Evolutionary conservation across 2,329 filamentous ascomycete species (phyloP), one percentile per base, ranked within the genome.

Genomic region (Conoideocrella luteorostrata): DNA sequence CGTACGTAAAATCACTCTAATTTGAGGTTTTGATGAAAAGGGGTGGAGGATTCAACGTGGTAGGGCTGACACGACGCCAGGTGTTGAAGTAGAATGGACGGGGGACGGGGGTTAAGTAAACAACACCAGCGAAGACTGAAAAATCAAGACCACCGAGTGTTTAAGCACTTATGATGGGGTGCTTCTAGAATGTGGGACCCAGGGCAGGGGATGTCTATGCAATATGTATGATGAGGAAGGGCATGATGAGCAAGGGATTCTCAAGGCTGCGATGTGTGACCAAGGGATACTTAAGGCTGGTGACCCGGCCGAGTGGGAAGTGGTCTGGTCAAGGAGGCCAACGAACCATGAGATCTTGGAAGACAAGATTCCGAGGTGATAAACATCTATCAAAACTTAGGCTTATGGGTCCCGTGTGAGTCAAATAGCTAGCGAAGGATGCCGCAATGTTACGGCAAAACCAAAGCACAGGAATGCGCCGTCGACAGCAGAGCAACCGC

Each of bases 1-100:
- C n/a, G n/a, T n/a, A n/a, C n/a, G n/a, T n/a, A n/a, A n/a, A n/a
- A n/a, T n/a, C n/a, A n/a, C n/a, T n/a, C n/a, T n/a, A 20, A 22
- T 4, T 21, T 13, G 33, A 20, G 13, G 6, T 11, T 21, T 21
- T 26, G 17, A 23, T 36, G 18, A 17, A 28, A 17, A 21, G 18
- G 18, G 38, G 43, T 30, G 11, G 22, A 28, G 22, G 32, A 20
- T 36, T 41, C 24, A 33, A 29, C 10, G 39, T 37, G 36, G 26
- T 45, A 41, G 43, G 39, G 39, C 44, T 45, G 44, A 45, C 32
- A 38, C n/a, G 33, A 37, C 23, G 36, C n/a, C 43, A 22, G n/a
- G 22, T 13, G 32, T 40, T 24, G n/a, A 35, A 24, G 30, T 32
- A 26, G 35, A 18, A 40, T 17, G 43, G 24, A 44, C 43, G 17